A percentile compares a stretch with the other conserved stretches of the same genome.
Conservation (phyloP, 805 yeast genomes). For the Alloascoidea africana region DNA sequence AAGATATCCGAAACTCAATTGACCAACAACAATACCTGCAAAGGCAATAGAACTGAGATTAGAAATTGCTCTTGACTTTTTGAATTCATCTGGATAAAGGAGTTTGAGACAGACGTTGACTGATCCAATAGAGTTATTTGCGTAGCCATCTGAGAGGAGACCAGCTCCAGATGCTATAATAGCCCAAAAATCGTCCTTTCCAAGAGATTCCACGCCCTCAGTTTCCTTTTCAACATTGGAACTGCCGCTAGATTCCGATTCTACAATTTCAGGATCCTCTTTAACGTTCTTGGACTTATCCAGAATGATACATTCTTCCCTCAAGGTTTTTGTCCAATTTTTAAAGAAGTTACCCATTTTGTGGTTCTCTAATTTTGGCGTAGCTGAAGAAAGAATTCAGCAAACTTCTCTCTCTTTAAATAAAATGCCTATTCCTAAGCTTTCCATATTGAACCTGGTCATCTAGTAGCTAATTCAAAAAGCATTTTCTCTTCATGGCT, state of each 20-base stretch:
- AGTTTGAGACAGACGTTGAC: slow-evolving; percentile 54
- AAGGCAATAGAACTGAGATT: slow-evolving; percentile 82
- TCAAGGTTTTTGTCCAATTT: background rate
- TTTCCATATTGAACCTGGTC: too few species aligned
- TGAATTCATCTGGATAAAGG: slow-evolving; percentile 51
- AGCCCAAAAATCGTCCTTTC: slow-evolving; percentile 45
- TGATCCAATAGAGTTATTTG: slow-evolving; percentile 71
- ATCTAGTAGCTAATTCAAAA: too few species aligned
- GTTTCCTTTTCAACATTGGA: slow-evolving; percentile 1
- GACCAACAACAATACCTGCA: slow-evolving; percentile 86
- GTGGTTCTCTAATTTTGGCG: too few species aligned
- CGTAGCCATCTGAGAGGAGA: slow-evolving; percentile 84
- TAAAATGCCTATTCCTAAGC: too few species aligned
- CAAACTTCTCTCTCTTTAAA: too few species aligned
- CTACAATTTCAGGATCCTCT: background rate
- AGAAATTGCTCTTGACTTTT: slow-evolving; percentile 51
- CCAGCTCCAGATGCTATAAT: slow-evolving; percentile 85
- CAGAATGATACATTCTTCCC: background rate
- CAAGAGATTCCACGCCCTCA: too few species aligned
- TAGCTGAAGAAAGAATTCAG: too few species aligned
- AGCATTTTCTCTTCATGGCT: too few species aligned
- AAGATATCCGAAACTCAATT: slow-evolving; percentile 62
- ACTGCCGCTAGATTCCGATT: too few species aligned
- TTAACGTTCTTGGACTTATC: background rate
- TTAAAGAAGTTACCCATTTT: background rate